Percentiles rank a stretch among this genome's conserved stretches.
phyloP scores from a whole-genome alignment of 306 rosid species.

The Oxytropis ochrocephala region DNA sequence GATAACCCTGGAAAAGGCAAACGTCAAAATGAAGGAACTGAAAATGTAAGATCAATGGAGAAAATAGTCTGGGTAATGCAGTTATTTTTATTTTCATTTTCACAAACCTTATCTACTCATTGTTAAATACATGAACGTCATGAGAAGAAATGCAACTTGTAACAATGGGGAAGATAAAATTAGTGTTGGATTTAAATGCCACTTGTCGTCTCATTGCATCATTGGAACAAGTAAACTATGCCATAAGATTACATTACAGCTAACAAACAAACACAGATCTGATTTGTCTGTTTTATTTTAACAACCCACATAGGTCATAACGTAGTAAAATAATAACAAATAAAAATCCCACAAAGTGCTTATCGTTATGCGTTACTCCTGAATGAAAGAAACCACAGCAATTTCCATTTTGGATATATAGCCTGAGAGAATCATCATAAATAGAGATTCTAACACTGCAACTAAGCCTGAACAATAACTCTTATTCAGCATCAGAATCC shows the following conservation, averaged over 20 bases:
- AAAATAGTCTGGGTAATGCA: conserved; percentile 7
- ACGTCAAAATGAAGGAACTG: conserved; percentile 24
- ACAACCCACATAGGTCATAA: neutral
- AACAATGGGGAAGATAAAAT: neutral
- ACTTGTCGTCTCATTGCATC: neutral
- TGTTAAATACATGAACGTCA: neutral
- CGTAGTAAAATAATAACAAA: neutral
- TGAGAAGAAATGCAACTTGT: conserved; percentile 1
- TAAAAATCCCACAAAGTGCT: neutral
- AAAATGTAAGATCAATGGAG: conserved; percentile 1
- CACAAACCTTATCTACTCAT: conserved; percentile 3
- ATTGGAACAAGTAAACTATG: neutral
- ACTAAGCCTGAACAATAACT: neutral
- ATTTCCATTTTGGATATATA: neutral
- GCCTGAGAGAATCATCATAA: neutral
- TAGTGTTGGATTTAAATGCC: conserved; percentile 1
- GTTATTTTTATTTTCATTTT: neutral
- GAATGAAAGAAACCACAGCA: neutral
- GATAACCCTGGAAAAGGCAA: conserved; percentile 52
- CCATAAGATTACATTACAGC: conserved; percentile 3
- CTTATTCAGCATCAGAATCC: conserved; percentile 22
- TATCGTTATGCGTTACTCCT: neutral
- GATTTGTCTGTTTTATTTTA: neutral
- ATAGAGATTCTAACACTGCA: conserved; percentile 13
- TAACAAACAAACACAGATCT: neutral